Base-by-base conservation (phyloP, 805 yeast species). In the Candida arabinofermentans region DNA sequence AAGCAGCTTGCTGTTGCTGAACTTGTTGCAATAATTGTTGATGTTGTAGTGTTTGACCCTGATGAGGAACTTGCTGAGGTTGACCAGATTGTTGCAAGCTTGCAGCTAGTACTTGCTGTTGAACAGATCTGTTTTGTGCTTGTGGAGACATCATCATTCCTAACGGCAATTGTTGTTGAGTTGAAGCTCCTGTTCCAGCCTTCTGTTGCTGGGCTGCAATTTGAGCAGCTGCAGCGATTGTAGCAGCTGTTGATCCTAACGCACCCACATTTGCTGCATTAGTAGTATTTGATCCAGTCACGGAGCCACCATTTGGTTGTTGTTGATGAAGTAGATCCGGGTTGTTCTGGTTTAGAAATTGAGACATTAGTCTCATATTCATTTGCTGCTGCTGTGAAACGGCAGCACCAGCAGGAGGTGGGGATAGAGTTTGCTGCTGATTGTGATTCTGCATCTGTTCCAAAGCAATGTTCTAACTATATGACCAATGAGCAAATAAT, bases 71-170 rank as follows among this genome's bases (percentile, higher is more conserved):
- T 32, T 36, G 44, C 34, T 39, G 47, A 21, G 37, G 38, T 35
- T 47, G 49, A 22, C 41, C 47, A 24, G 42, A 42, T 38, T 51
- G 59, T 40, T 53, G 61, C 33, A 55, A 45, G 8, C 55, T 48
- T 17, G 57, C 53, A 27, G 57, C 57, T 19, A 56, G 32, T 5
- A 51, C 54, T 37, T 56, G 61, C 37, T 59, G 65, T 35, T 59
- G 65, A 16, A 59, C 40, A 13, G 54, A 49, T 37, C 65, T 47
- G 41, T 56, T 60, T 41, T 61, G 66, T 9, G 56, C 37, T 42
- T 61, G 66, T 1, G 67, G 66, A 13, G 68, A 62, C 56, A 62
- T 53, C 61, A 62, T 51, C 58, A 58, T 51, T 13, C 61, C 57
- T 22, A 59, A 32, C 1, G 59, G 59, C 21, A 53, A 29, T 12